These are phyloP conservation scores for Nowakowskiella sp. DNA, from an alignment of 192 early-diverging fungal genomes.

Conservation along the genomic window DNA sequence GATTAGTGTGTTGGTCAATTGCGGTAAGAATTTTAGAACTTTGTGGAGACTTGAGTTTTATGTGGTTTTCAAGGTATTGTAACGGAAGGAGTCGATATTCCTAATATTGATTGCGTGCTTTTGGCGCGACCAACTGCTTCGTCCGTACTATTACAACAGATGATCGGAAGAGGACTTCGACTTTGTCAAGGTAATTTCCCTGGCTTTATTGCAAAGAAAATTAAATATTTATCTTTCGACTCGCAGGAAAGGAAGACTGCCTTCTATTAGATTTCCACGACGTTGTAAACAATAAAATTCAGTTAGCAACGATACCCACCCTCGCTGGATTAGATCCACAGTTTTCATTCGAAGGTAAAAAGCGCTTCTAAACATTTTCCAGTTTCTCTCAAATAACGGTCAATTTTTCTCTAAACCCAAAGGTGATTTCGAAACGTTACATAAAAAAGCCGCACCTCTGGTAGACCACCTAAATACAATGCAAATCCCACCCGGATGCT, in stretches of 20 bases:
- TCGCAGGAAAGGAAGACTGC: slow-evolving; percentile 69
- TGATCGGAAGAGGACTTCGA: slow-evolving; percentile 90
- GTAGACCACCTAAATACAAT: too few species aligned
- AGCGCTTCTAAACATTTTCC: too few species aligned
- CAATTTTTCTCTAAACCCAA: too few species aligned
- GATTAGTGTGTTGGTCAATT: slow-evolving; percentile 81
- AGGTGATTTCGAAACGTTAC: too few species aligned
- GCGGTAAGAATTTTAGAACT: too few species aligned
- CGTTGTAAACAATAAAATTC: slow-evolving; percentile 9
- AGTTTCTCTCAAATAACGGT: too few species aligned
- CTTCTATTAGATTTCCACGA: slow-evolving; percentile 84
- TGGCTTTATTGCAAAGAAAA: not conserved
- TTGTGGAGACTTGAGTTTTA: too few species aligned
- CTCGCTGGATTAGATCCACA: slow-evolving; percentile 68
- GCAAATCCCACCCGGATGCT: too few species aligned
- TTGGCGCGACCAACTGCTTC: slow-evolving; percentile 81
- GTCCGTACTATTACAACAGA: slow-evolving; percentile 81
- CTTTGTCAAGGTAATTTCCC: slow-evolving; percentile 4
- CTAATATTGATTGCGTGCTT: slow-evolving; percentile 78
- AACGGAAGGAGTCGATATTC: slow-evolving; percentile 78
- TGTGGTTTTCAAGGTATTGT: slow-evolving; percentile 25
- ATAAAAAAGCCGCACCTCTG: too few species aligned
- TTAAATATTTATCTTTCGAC: not conserved
- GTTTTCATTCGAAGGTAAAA: slow-evolving; percentile 41
- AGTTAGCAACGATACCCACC: too few species aligned